These are phyloP conservation scores for Neohortaea acidophila DNA, from an alignment of 495 filamentous ascomycete species.

Conservation along the genomic window DNA sequence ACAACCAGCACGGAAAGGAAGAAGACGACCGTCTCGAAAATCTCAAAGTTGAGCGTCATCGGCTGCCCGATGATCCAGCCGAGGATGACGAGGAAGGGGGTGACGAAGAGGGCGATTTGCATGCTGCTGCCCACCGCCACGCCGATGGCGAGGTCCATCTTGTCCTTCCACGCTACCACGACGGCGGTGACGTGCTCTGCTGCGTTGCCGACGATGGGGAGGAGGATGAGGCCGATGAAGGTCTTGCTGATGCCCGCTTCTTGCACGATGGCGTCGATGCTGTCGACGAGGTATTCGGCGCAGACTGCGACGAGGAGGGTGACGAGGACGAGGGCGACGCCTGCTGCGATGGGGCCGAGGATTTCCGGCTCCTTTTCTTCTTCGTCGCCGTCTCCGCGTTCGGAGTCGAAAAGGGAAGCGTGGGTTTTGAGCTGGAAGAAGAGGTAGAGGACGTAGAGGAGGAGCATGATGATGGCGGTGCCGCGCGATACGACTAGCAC, in stretches of 20 bases:
- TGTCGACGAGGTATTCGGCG: conserved; percentile 85
- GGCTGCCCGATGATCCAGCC: conserved; percentile 74
- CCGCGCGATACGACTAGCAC: conserved; percentile 78
- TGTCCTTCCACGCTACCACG: conserved; percentile 81
- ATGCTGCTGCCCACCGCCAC: conserved; percentile 87
- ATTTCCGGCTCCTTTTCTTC: conserved; percentile 41
- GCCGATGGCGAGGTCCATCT: conserved; percentile 94
- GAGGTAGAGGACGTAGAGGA: conserved; percentile 82
- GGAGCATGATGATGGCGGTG: conserved; percentile 74
- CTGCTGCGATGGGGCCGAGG: conserved; percentile 57
- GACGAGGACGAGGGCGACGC: conserved; percentile 52
- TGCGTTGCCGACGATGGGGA: conserved; percentile 95
- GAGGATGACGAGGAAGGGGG: conserved; percentile 76
- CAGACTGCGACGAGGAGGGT: conserved; percentile 79
- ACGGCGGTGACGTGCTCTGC: conserved; percentile 94
- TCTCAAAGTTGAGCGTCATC: conserved; percentile 87
- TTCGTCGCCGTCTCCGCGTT: conserved; percentile 27
- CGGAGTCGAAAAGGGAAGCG: conserved; percentile 60
- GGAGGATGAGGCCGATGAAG: conserved; percentile 88
- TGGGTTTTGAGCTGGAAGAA: conserved; percentile 82
- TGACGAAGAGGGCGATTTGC: conserved; percentile 89
- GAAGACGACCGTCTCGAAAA: conserved; percentile 88
- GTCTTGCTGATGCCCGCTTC: conserved; percentile 80
- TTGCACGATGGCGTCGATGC: conserved; percentile 77
- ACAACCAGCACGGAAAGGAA: conserved; percentile 80